Percentiles rank a stretch among this genome's conserved stretches.
Conservation (phyloP, 1,139 yeast genomes). For the Candida dubliniensis region DNA sequence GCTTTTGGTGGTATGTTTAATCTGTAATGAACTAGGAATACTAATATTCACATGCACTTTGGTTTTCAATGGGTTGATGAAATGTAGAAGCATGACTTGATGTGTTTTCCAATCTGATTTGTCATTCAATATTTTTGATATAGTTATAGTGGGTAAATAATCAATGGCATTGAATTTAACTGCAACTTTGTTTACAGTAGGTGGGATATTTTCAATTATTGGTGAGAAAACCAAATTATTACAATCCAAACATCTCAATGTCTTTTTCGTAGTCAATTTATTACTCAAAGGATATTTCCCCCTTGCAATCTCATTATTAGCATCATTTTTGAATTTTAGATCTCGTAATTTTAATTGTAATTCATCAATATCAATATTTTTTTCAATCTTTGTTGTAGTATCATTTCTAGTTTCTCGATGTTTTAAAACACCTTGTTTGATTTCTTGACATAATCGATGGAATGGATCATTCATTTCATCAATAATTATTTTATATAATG, state of each 20-base stretch:
- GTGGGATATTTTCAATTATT: constrained; percentile 22
- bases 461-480: constrained; percentile 16
- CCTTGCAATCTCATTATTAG: neutral
- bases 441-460: constrained; percentile 11
- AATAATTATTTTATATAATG: constrained; percentile 31
- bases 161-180: constrained; percentile 38
- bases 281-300: constrained; percentile 26
- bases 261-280: constrained; percentile 24
- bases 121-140: constrained; percentile 9
- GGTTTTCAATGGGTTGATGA: constrained; percentile 30
- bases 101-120: constrained; percentile 8
- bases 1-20: neutral
- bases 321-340: neutral
- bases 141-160: constrained; percentile 24
- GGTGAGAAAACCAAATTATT: constrained; percentile 28
- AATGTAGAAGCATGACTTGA: constrained; percentile 25
- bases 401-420: neutral
- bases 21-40: constrained; percentile 11
- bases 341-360: constrained; percentile 12
- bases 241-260: constrained; percentile 32
- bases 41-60: constrained; percentile 9
- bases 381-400: neutral
- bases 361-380: constrained; percentile 1
- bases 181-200: constrained; percentile 30
- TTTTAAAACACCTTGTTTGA: constrained; percentile 9